Evolutionary conservation across 768 basidiomycete genomes (phyloP).

Genomic region (Boletellus emodensis): DNA sequence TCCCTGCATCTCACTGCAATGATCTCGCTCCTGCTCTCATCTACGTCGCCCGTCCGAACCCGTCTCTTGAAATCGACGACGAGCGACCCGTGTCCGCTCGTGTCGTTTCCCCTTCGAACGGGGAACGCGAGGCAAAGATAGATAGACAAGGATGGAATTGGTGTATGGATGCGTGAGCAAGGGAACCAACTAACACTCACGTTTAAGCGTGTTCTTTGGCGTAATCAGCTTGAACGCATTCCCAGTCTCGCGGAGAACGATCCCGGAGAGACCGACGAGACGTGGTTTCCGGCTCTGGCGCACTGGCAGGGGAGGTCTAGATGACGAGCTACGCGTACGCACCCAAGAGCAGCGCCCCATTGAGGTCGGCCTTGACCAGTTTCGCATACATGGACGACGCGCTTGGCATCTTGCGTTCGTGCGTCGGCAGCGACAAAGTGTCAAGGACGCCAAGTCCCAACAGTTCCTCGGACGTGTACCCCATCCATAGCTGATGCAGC

Average conservation of each 20-base stretch:
- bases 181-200: slow-evolving; percentile 34
- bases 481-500: slow-evolving; percentile 79
- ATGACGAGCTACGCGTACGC: slow-evolving; percentile 12
- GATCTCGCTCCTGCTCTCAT: no score
- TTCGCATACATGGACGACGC: slow-evolving; percentile 71
- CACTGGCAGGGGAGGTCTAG: slow-evolving; percentile 40
- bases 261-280: slow-evolving; percentile 71
- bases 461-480: slow-evolving; percentile 87
- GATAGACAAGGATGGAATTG: not conserved
- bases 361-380: slow-evolving; percentile 85
- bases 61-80: no score
- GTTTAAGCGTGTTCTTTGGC: slow-evolving; percentile 59
- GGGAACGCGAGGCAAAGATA: no score
- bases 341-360: slow-evolving; percentile 79
- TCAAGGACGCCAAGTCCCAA: slow-evolving; percentile 47
- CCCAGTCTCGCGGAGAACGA: slow-evolving; percentile 86
- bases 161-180: not conserved
- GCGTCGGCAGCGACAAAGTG: slow-evolving; percentile 19
- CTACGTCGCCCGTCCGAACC: no score
- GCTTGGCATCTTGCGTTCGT: slow-evolving; percentile 42
- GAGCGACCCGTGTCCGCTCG: no score
- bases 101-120: no score
- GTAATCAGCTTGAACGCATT: slow-evolving; percentile 86
- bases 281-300: slow-evolving; percentile 72
- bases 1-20: no score